Evolutionary conservation across 345 rosid species (phyloP).

Genomic region (Laguncularia racemosa): DNA sequence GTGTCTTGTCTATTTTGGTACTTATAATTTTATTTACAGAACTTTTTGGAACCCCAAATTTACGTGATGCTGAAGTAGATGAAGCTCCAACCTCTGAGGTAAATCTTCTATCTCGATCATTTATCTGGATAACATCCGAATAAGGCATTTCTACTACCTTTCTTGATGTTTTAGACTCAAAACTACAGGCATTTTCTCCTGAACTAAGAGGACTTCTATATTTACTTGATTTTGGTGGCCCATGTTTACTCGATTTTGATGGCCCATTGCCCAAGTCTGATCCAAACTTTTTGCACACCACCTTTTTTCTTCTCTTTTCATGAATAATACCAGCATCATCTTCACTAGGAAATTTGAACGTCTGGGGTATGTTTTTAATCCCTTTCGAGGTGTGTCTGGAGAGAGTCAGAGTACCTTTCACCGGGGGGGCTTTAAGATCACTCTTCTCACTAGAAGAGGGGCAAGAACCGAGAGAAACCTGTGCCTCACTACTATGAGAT

Average conservation of each 20-base stretch:
- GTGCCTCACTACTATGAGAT: slow-evolving; percentile 14
- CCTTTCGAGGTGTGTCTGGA: too few relatives aligned
- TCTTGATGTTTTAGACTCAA: slow-evolving; percentile 11
- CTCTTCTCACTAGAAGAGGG: slow-evolving; percentile 18
- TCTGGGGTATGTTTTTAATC: too few relatives aligned
- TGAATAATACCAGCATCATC: neutral
- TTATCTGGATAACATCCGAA: slow-evolving; percentile 8
- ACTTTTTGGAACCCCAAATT: slow-evolving; percentile 21
- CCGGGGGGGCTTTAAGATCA: slow-evolving; percentile 2
- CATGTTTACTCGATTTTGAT: slow-evolving; percentile 8
- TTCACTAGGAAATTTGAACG: too few relatives aligned
- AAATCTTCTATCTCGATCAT: slow-evolving; percentile 14
- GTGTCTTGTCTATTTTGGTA: slow-evolving; percentile 21
- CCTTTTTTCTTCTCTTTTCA: slow-evolving; percentile 14
- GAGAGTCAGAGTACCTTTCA: too few relatives aligned
- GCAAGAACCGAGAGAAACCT: slow-evolving; percentile 17
- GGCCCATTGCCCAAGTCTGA: slow-evolving; percentile 12
- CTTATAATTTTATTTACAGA: slow-evolving; percentile 17
- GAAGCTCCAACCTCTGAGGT: slow-evolving; percentile 17
- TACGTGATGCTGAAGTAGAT: slow-evolving; percentile 17
- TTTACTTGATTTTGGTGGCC: slow-evolving; percentile 11
- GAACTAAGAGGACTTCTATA: slow-evolving; percentile 5
- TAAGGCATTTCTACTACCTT: slow-evolving; percentile 7
- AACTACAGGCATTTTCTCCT: slow-evolving; percentile 11
- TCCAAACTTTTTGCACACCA: slow-evolving; percentile 10